phyloP scores from a whole-genome alignment of 345 rosid genomes.

The Populus davidiana region DNA sequence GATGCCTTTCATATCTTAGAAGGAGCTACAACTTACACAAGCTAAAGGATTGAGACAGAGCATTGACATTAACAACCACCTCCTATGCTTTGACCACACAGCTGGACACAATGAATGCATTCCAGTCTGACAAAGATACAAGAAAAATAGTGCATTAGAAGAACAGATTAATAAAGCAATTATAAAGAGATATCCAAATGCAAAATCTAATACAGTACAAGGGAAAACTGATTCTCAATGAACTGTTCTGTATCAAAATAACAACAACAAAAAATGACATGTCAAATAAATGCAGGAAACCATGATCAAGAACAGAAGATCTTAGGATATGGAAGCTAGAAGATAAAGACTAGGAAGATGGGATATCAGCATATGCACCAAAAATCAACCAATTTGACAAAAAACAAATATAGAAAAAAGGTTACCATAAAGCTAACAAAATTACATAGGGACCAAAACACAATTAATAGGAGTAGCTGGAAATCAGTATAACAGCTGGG shows the following conservation, averaged over 20 bases:
- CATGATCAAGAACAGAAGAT: neutral
- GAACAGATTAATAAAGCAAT: neutral
- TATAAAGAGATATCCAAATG: conserved; percentile 4
- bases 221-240: neutral
- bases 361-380: neutral
- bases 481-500: neutral
- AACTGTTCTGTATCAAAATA: neutral
- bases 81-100: conserved; percentile 93
- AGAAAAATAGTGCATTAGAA: conserved; percentile 15
- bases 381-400: neutral
- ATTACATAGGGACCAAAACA: too few species aligned
- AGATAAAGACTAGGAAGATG: neutral
- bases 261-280: neutral
- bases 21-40: conserved; percentile 58
- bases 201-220: neutral
- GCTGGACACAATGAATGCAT: conserved; percentile 97
- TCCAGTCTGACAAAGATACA: conserved; percentile 59
- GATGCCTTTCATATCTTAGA: conserved; percentile 1
- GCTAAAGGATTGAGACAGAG: conserved; percentile 85
- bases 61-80: conserved; percentile 99
- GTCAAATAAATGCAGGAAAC: neutral
- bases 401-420: neutral
- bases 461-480: neutral
- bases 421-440: neutral
- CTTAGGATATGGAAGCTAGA: neutral